These are phyloP conservation scores for Polytrichum formosum DNA, from an alignment of 225 moss, liverwort and hornwort genomes.

Conservation along the genomic window DNA sequence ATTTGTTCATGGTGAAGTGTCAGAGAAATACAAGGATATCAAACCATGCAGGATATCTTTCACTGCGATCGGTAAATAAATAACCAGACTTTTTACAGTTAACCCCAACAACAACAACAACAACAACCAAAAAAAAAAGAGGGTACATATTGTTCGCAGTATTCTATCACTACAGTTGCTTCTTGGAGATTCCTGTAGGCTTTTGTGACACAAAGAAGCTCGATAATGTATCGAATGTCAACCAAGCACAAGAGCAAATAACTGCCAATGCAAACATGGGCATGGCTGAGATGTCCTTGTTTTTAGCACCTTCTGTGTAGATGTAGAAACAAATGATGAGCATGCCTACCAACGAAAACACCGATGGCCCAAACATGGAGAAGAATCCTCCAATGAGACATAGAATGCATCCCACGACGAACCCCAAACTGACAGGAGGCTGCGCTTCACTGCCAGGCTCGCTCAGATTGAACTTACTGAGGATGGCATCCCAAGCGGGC, in stretches of 20 bases:
- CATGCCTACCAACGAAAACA: conserved; percentile 37
- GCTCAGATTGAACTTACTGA: conserved; percentile 21
- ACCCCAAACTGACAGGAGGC: conserved; percentile 26
- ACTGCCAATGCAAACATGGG: conserved; percentile 45
- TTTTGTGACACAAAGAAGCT: not conserved
- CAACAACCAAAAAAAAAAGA: too few species aligned
- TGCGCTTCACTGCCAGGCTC: not conserved
- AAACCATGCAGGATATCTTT: too few species aligned
- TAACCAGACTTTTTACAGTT: too few species aligned
- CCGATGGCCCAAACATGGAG: conserved; percentile 38
- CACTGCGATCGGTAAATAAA: too few species aligned
- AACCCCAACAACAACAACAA: too few species aligned
- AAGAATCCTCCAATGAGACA: conserved; percentile 37
- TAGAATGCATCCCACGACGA: conserved; percentile 39
- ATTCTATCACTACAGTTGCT: not conserved
- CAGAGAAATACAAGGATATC: too few species aligned
- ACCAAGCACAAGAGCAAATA: conserved; percentile 50
- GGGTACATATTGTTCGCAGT: too few species aligned
- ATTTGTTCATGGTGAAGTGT: too few species aligned
- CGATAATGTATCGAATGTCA: conserved; percentile 21
- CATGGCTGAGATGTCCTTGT: conserved; percentile 31
- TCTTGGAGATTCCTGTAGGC: not conserved
- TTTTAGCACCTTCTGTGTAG: conserved; percentile 34
- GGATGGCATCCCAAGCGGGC: conserved; percentile 39
- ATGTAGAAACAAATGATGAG: conserved; percentile 43